phyloP scores from a whole-genome alignment of 2,329 filamentous ascomycete species.

The Cladophialophora yegresii region DNA sequence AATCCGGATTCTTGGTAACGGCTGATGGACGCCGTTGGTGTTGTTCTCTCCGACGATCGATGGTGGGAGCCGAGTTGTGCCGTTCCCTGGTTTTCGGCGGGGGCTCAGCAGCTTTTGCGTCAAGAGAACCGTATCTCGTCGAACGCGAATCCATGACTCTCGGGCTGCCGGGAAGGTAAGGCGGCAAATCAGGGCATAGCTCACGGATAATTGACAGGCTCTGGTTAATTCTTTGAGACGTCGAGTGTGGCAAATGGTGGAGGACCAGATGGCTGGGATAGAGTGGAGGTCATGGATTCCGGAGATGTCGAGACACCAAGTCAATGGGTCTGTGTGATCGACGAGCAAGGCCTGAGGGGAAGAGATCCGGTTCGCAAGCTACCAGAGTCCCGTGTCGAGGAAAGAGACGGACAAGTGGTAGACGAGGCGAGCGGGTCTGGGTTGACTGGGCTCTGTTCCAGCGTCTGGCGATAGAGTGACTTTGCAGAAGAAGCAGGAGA shows the following conservation, averaged over 20 bases:
- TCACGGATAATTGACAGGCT: constrained; percentile 12
- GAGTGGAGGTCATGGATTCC: constrained; percentile 29
- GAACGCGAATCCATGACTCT: constrained; percentile 35
- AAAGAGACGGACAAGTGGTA: constrained; percentile 2
- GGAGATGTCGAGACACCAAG: constrained; percentile 30
- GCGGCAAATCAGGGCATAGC: constrained; percentile 19
- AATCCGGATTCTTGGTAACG: constrained; percentile 25
- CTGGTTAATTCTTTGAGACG: constrained; percentile 14
- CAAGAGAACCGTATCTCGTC: constrained; percentile 36
- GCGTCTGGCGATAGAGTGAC: constrained; percentile 5
- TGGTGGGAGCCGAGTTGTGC: constrained; percentile 34
- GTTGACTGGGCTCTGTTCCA: background rate
- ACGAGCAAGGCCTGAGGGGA: constrained; percentile 3
- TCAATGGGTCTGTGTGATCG: constrained; percentile 29
- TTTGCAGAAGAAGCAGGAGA: constrained; percentile 8
- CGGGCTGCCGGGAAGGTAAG: constrained; percentile 4
- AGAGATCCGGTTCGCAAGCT: constrained; percentile 13
- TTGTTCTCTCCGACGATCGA: constrained; percentile 31
- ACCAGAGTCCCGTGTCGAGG: constrained; percentile 21
- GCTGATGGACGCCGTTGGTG: constrained; percentile 30
- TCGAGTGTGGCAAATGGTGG: constrained; percentile 6
- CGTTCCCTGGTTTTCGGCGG: constrained; percentile 32
- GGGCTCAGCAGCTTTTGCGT: constrained; percentile 27
- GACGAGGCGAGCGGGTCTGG: constrained; percentile 8
- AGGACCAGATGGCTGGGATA: constrained; percentile 12